phyloP scores from a whole-genome alignment of 495 filamentous ascomycete species.

The Talaromyces adpressus region DNA sequence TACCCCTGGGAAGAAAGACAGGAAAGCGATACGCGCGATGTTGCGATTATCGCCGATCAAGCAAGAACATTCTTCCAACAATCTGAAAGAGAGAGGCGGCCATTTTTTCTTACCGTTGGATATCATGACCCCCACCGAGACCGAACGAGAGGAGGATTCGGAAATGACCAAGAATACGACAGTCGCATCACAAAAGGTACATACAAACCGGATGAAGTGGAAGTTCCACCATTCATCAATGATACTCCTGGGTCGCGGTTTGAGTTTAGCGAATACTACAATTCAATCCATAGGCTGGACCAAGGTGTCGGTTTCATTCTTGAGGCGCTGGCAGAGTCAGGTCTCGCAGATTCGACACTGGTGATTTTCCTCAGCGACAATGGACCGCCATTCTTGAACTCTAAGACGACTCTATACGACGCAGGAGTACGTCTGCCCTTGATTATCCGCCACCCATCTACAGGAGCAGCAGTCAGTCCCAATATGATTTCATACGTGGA shows the following conservation, averaged over 20 bases:
- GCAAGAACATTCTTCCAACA: constrained; percentile 25
- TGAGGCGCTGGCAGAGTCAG: constrained; percentile 18
- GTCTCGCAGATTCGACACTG: constrained; percentile 24
- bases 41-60: constrained; percentile 24
- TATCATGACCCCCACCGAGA: constrained; percentile 35
- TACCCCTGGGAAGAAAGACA: constrained; percentile 18
- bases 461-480: constrained; percentile 18
- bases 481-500: constrained; percentile 37
- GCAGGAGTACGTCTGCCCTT: constrained; percentile 31
- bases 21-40: constrained; percentile 24
- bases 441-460: constrained; percentile 20
- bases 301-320: constrained; percentile 28
- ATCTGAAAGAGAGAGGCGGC: constrained; percentile 13
- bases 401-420: constrained; percentile 38
- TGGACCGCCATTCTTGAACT: constrained; percentile 37
- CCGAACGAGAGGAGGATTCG: constrained; percentile 27
- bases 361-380: constrained; percentile 38
- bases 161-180: constrained; percentile 20
- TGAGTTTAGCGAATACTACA: constrained; percentile 34
- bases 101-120: constrained; percentile 33
- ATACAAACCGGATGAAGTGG: constrained; percentile 16
- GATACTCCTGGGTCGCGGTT: constrained; percentile 23
- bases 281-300: constrained; percentile 28
- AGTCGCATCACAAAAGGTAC: not conserved
- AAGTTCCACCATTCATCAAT: constrained; percentile 24